Evolutionary conservation across 495 filamentous ascomycete species (phyloP), one percentile per base, ranked within the genome.

Genomic region (Penicillium soppii): DNA sequence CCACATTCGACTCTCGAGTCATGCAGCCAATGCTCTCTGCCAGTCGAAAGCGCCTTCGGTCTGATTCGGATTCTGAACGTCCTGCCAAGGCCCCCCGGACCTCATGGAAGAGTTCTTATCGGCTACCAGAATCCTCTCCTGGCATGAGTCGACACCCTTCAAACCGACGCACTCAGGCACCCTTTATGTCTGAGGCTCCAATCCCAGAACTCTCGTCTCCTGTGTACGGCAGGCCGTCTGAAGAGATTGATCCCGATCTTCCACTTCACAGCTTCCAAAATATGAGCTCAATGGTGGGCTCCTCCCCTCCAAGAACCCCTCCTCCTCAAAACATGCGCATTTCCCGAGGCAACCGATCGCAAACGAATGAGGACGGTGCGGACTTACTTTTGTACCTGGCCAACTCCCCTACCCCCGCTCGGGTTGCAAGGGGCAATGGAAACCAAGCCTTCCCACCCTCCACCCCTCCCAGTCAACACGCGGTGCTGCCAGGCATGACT

Each of bases 371-470:
- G 62, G 89, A 94, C 63, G 94, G 90, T 16, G 95, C 91, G 7
- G 92, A 95, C 69, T 75, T 97, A 29, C 80, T 99, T 15, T 76
- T 99, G 33, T 96, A 91, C 67, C 81, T 99, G 22, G 92, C 92
- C 53, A 87, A 91, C 27, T 97, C 94, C 16, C 94, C 94, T 1
- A 96, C 91, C 0, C 90, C 91, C 1, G 90, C 90, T 21, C 77
- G 76, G 27, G 62, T 73, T 33, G 66, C 67, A 16, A 56, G 44
- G 43, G 75, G 68, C 47, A 50, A 59, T 13, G 71, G 68, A 20
- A 44, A 62, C 7, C 73, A 74, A 40, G 62, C 77, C 29, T 83
- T 89, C 46, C 85, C 89, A 7, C 91, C 91, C 0, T 91, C 90
- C 4, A 97, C 92, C 5, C 94, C 94, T 32, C 92, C 92, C 12